These are phyloP conservation scores for Solanum paucissectum DNA, from an alignment of 257 asterid species.

Conservation along the genomic window DNA sequence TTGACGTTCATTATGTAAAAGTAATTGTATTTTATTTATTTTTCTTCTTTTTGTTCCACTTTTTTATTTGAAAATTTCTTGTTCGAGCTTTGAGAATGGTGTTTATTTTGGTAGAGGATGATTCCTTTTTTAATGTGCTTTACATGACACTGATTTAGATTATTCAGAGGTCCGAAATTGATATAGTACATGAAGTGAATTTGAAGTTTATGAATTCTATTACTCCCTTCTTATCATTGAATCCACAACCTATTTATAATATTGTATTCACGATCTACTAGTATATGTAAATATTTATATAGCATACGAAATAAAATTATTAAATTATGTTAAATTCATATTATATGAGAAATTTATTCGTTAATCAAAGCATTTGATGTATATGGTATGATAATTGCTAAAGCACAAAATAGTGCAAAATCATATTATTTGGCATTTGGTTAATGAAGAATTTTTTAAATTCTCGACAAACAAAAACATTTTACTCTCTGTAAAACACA, in stretches of 20 bases:
- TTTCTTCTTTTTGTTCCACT: background rate
- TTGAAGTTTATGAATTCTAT: background rate
- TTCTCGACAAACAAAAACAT: background rate
- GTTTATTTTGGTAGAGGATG: background rate
- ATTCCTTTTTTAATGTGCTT: background rate
- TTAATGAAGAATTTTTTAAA: background rate
- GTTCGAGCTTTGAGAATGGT: background rate
- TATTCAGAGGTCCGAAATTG: background rate
- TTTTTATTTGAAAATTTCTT: background rate
- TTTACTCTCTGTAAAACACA: background rate
- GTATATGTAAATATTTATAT: background rate
- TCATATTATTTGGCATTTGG: background rate
- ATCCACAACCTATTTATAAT: background rate
- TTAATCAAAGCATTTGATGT: background rate
- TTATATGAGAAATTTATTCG: background rate
- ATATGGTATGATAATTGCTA: background rate
- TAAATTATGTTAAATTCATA: background rate
- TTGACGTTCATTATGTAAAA: background rate
- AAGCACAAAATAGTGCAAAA: background rate
- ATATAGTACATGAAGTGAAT: background rate
- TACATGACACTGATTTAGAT: fast-evolving
- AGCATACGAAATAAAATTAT: background rate
- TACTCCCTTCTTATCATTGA: background rate
- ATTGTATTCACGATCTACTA: background rate
- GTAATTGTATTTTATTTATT: background rate